These are phyloP conservation scores for Mortierella antarctica DNA, from an alignment of 192 early-diverging fungal genomes.

Conservation along the genomic window DNA sequence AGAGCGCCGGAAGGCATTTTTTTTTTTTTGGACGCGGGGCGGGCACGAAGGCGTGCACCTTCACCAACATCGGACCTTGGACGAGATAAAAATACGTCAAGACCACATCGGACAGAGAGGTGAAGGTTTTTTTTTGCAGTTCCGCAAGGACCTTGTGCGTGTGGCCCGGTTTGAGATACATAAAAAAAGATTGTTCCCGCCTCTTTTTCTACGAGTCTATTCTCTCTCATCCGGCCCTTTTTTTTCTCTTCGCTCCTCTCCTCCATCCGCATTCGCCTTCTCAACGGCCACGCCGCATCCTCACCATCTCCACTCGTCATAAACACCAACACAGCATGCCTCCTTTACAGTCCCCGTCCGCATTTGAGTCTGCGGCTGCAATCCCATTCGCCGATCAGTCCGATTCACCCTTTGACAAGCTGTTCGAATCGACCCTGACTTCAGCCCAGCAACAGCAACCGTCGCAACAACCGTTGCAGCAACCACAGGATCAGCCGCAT, in stretches of 20 bases:
- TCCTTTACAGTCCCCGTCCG: conserved; percentile 31
- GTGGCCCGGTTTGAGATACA: not conserved
- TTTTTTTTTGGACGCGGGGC: too few relatives aligned
- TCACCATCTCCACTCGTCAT: not conserved
- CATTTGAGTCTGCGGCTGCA: conserved; percentile 18
- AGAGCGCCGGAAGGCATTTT: too few relatives aligned
- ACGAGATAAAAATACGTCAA: not conserved
- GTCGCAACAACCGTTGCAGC: conserved; percentile 3
- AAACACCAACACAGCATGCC: conserved; percentile 14
- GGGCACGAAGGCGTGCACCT: too few relatives aligned
- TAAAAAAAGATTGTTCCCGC: not conserved
- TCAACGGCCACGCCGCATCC: not conserved
- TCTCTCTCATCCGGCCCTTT: not conserved
- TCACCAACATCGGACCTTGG: too few relatives aligned
- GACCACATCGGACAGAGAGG: not conserved
- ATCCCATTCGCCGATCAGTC: conserved; percentile 36
- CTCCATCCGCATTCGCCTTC: not conserved
- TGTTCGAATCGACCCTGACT: conserved; percentile 16
- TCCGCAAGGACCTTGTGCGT: not conserved
- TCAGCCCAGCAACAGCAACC: not conserved
- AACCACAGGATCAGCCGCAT: not conserved
- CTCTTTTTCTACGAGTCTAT: not conserved
- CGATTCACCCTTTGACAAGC: conserved; percentile 18
- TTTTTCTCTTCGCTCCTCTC: not conserved
- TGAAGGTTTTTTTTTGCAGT: not conserved